Evolutionary conservation across 352 stramenopile genomes (phyloP).

Genomic region (Phytophthora meadii): DNA sequence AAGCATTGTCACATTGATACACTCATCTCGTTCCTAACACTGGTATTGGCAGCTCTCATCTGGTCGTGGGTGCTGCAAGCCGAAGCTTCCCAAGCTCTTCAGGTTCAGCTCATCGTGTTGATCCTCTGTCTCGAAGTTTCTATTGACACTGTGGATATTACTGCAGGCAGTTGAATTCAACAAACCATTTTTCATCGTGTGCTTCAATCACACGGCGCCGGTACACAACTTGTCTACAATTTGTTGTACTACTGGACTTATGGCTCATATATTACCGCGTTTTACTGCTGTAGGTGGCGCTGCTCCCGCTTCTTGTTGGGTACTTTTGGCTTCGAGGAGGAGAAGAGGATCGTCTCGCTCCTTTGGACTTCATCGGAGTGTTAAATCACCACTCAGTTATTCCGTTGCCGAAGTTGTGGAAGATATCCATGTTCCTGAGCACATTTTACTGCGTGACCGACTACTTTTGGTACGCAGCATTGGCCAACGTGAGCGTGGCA

Average conservation of each 20-base stretch:
- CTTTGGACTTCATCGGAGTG: constrained; percentile 23
- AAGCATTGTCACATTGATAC: constrained; percentile 8
- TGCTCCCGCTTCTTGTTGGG: constrained; percentile 44
- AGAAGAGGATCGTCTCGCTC: constrained; percentile 12
- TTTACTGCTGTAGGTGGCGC: constrained; percentile 29
- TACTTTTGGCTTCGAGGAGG: constrained; percentile 41
- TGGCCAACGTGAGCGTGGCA: constrained; percentile 60
- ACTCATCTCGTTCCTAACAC: constrained; percentile 1
- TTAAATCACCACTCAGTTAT: constrained; percentile 48
- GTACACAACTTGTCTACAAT: constrained; percentile 15
- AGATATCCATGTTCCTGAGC: constrained; percentile 44
- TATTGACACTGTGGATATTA: background rate
- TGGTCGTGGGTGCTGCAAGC: constrained; percentile 45
- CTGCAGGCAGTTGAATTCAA: constrained; percentile 34
- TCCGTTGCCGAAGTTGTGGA: constrained; percentile 29
- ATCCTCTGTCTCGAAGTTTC: background rate
- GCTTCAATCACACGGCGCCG: constrained; percentile 57
- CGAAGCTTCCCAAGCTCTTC: constrained; percentile 35
- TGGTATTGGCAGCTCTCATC: constrained; percentile 26
- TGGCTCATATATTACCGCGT: background rate
- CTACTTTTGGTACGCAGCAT: constrained; percentile 69
- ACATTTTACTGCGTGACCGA: constrained; percentile 57
- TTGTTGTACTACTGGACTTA: background rate
- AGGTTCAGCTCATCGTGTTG: background rate
- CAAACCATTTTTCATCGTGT: constrained; percentile 70